Evolutionary conservation across 2,329 filamentous ascomycete genomes (phyloP).

Genomic region (Fusarium haematococcum): DNA sequence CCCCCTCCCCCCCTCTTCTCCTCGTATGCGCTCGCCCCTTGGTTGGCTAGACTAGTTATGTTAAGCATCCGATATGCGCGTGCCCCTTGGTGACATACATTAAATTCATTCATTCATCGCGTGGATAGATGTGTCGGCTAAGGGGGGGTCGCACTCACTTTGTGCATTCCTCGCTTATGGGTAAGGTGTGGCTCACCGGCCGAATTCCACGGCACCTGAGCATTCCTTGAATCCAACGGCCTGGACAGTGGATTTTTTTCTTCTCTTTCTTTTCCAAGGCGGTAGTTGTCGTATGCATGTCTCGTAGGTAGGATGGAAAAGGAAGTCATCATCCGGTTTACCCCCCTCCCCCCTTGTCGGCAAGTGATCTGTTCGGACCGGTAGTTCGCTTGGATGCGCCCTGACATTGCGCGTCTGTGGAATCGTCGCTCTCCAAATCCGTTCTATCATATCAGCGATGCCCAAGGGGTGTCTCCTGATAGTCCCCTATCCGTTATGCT

Average conservation of each 20-base stretch:
- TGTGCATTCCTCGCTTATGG: conserved; percentile 24
- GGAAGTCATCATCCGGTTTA: neutral
- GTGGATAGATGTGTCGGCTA: neutral
- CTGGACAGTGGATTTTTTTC: conserved; percentile 16
- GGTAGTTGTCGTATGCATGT: conserved; percentile 9
- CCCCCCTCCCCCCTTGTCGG: neutral
- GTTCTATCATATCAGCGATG: neutral
- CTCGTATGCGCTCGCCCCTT: neutral
- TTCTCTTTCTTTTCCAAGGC: neutral
- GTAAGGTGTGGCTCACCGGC: conserved; percentile 16
- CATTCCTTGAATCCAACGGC: conserved; percentile 28
- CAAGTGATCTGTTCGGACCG: conserved; percentile 4
- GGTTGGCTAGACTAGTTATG: neutral
- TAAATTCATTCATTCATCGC: neutral
- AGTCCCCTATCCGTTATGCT: neutral
- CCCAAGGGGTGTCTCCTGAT: neutral
- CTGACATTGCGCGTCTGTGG: neutral
- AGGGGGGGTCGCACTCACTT: neutral
- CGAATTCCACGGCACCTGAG: conserved; percentile 5
- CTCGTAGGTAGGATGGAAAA: conserved; percentile 6
- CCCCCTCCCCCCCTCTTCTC: neutral
- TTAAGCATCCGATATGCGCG: neutral
- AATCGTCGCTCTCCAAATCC: neutral
- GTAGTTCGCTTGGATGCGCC: neutral
- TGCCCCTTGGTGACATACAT: conserved; percentile 6